Evolutionary conservation across 495 filamentous ascomycete genomes (phyloP), one percentile per base, ranked within the genome.

Genomic region (Xylona heveae): DNA sequence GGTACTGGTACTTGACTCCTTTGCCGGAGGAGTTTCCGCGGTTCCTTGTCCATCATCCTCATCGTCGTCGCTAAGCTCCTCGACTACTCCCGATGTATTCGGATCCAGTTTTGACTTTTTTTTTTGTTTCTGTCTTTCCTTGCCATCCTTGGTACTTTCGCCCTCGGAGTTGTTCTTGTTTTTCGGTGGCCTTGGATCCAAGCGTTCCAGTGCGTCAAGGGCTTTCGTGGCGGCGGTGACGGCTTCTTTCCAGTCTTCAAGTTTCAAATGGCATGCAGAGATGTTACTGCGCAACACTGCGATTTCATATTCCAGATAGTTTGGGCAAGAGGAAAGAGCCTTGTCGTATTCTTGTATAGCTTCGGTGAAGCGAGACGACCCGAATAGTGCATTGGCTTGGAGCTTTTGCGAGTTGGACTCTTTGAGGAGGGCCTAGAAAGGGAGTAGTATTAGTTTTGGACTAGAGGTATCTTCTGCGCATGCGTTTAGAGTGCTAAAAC

Each of bases 271-370:
- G 45, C 80, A 91, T n/a, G 82, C 88, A 3, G 85, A 63, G 37
- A 93, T 69, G 55, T 95, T 95, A 51, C 71, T 76, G 20, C 69
- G 71, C 8, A 94, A 61, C 7, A 92, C 78, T 14, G 88, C 82
- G 42, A 85, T 58, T 45, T 93, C 82, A 55, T 78, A 88, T 39
- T 88, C 77, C 21, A 94, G 68, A 46, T 93, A 92, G 40, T 67
- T 76, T 2, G 88, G 88, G 38, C 78, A 88, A 13, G 71, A 62
- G 19, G 73, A 61, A 1, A 93, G 59, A 15, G 88, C 88, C 36
- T 78, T 67, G 43, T 83, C 77, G 56, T 97, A 97, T 44, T 66
- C 72, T 48, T 75, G 71, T 42, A 94, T 78, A n/a, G 88, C 88
- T 42, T 77, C 71, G 41, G 75, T 68, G 55, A 78, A 92, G 34